phyloP scores from a whole-genome alignment of 129 eudicot species.

The Flaveria robusta region DNA sequence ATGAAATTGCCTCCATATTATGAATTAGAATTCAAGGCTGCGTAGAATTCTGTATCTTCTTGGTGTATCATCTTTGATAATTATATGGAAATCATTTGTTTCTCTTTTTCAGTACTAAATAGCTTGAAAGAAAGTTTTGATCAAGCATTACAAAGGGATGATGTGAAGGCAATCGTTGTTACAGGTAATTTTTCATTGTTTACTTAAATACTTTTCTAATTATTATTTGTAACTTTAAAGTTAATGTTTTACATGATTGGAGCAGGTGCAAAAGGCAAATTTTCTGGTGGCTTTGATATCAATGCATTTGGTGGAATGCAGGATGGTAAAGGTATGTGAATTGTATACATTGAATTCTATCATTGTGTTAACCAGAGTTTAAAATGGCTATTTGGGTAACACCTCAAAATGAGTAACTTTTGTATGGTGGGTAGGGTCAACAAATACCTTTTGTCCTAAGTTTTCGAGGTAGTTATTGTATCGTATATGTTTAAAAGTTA shows the following conservation, averaged over 20 bases:
- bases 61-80: background rate
- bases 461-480: background rate
- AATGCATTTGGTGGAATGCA: slow-evolving; percentile 75
- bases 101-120: slow-evolving; percentile 57
- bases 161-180: slow-evolving; percentile 94
- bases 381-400: background rate
- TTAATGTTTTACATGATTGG: slow-evolving; percentile 23
- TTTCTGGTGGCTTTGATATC: slow-evolving; percentile 99
- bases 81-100: background rate
- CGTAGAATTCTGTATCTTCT: background rate
- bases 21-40: background rate
- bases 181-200: slow-evolving; percentile 55
- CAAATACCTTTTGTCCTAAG: background rate
- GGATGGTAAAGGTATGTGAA: slow-evolving; percentile 56
- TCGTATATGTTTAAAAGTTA: background rate
- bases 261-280: slow-evolving; percentile 88
- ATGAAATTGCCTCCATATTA: background rate
- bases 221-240: background rate
- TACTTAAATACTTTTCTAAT: slow-evolving; percentile 14
- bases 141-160: slow-evolving; percentile 82
- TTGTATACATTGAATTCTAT: background rate
- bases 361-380: background rate
- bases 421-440: background rate
- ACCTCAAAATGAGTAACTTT: background rate
- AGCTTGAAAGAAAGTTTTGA: slow-evolving; percentile 74